Base-by-base conservation (phyloP, 31 red algal species). In the Odonthalia washingtoniensis region DNA sequence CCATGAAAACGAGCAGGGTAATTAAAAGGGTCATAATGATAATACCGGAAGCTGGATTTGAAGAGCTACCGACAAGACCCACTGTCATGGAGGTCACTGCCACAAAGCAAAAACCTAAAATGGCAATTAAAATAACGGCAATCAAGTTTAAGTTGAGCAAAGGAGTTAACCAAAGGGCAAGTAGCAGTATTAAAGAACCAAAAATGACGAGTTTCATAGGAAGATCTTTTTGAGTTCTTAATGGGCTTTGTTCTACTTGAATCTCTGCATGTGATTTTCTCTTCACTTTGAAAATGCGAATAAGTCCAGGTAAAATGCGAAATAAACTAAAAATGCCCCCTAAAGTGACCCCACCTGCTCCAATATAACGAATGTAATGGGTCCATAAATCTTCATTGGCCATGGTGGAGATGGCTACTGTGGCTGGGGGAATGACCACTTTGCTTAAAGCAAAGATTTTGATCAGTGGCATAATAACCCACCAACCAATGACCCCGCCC, bases 221-320 rank as follows among this genome's bases (percentile, higher is more conserved):
- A 44, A 44, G 64, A 68, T 68, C 64, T 32, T 36, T 32, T 68
- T 68, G 64, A 68, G 64, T 68, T 32, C 34, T 68, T 44, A 44
- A 44, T 44, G 42, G 42, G 42, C 42, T 44, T 44, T 44, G 42
- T 44, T 44, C 42, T 44, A 44, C 42, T 44, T 44, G 42, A 44
- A 44, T 44, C 42, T 44, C 42, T 44, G 42, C 42, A 44, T 44
- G 42, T 44, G 42, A 44, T 44, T 44, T 44, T 44, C 42, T 44
- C 42, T 44, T 44, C 42, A 44, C 42, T 44, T 44, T 44, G 42
- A 44, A 44, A 44, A 44, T 44, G 42, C 42, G 42, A 44, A 44
- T 44, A 44, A 44, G 42, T 68, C 64, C 64, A 68, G 30, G 64
- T 32, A 32, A 36, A 36, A 68, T 36, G 31, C 34, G 30, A 36